Percentiles rank a stretch among this genome's conserved stretches.
Conservation (phyloP, 176 grass and related monocot species). For the Musa beccarii region DNA sequence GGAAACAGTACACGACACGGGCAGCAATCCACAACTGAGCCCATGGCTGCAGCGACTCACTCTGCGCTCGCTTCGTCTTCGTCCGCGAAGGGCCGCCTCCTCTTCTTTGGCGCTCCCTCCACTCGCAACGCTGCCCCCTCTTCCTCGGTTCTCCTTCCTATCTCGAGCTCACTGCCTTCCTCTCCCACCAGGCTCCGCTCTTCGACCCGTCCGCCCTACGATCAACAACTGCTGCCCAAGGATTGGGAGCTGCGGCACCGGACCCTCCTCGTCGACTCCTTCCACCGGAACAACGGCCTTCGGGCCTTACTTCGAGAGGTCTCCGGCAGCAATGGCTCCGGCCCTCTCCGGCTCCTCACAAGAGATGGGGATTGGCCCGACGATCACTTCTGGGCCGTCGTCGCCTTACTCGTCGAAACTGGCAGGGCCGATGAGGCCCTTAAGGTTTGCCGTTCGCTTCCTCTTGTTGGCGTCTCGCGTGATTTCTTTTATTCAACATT, state of each 20-base stretch:
- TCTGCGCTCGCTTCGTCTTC: neutral
- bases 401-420: constrained; percentile 5
- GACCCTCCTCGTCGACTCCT: constrained; percentile 13
- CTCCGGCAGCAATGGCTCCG: constrained; percentile 2
- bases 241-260: neutral
- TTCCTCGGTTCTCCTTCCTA: neutral
- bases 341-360: neutral
- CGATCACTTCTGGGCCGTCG: constrained; percentile 8
- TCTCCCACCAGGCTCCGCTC: neutral
- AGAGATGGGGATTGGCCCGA: constrained; percentile 13
- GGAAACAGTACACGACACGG: no score
- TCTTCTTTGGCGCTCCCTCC: neutral
- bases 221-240: constrained; percentile 3
- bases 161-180: neutral
- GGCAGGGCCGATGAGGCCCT: constrained; percentile 10
- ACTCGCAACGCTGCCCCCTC: neutral
- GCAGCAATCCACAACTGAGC: neutral
- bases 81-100: neutral
- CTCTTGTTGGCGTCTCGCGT: neutral
- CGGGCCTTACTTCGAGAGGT: neutral
- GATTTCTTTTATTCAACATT: neutral
- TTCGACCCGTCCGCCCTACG: neutral
- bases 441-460: neutral
- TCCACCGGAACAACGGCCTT: constrained; percentile 13
- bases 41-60: neutral